Base-by-base conservation (phyloP, 202 grass and related monocot genomes). In the Eragrostis tef region DNA sequence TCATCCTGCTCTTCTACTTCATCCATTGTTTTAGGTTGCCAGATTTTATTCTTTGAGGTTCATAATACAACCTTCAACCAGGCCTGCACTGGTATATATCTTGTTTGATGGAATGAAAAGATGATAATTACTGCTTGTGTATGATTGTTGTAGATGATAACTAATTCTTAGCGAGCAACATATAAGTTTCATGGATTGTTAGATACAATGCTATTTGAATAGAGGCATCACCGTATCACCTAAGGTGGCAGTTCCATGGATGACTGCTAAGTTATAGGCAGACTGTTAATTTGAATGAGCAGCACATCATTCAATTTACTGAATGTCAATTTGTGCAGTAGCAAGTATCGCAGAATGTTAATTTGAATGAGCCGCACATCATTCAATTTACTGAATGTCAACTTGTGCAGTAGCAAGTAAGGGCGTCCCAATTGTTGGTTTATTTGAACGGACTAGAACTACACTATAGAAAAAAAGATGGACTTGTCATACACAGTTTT, bases 81-180 rank as follows among this genome's bases (percentile, higher is more conserved):
- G 54, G 60, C 26, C 36, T 39, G 21, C 24, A 67, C 41, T 10
- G 51, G 14, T 70, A 13, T 69, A 9, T 59, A 2, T 1, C 36
- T 49, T 74, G 60, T 80, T 80, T 80, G 69, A 41, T 59, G 24
- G 43, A 50, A 71, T 50, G 48, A 67, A 21, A 66, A 80, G 17
- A 73, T 44, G 9, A 66, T 19, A 58, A 20, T 52, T 27, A 17
- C 15, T 25, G 45, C 34, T 53, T 48, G 56, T 62, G 58, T 24
- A 75, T 26, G 12, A 67, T 75, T 59, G 3, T n/a, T 29, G 14
- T 2, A 56, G 47, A 46, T 34, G 47, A 48, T 17, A 36, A 47
- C 57, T 34, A 73, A 73, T 25, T 86, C 56, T 26, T 48, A 36
- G 2, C 74, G 48, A 46, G 19, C 12, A 47, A 66, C 3, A 67